Evolutionary conservation across 768 basidiomycete genomes (phyloP).

Genomic region (Mycena vulgaris): DNA sequence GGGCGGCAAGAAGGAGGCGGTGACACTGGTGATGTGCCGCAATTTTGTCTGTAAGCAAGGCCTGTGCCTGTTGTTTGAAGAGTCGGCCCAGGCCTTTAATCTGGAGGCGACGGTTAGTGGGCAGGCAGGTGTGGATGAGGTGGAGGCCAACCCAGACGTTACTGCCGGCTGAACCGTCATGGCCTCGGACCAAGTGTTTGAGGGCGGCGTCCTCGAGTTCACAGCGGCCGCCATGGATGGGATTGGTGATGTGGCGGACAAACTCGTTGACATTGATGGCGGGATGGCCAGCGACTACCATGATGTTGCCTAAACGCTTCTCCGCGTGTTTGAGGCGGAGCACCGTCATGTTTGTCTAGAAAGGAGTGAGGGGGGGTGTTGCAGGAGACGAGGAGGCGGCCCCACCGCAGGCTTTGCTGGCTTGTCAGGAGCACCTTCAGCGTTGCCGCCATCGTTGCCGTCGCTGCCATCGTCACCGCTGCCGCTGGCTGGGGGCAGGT

Average conservation of each 20-base stretch:
- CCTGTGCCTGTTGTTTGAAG: background rate
- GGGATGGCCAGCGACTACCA: background rate
- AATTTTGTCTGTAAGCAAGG: background rate
- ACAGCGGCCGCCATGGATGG: background rate
- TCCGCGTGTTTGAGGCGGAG: background rate
- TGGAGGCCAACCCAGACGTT: background rate
- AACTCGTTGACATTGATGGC: background rate
- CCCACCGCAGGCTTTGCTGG: too few species aligned
- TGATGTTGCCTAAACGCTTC: background rate
- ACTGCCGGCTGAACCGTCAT: background rate
- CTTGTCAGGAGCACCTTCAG: too few species aligned
- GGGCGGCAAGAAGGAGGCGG: background rate
- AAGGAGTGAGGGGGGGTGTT: too few species aligned
- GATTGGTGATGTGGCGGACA: background rate
- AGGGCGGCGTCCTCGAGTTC: background rate
- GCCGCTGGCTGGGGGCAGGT: too few species aligned
- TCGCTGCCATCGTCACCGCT: too few species aligned
- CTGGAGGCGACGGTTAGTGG: background rate
- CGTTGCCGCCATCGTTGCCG: too few species aligned
- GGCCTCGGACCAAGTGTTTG: background rate
- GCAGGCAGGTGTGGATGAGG: background rate
- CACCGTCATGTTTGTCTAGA: too few species aligned
- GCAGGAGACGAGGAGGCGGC: too few species aligned
- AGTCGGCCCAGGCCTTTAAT: background rate
- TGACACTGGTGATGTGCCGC: background rate